Evolutionary conservation across 2,329 filamentous ascomycete species (phyloP).

Genomic region (Aspergillus candidus): DNA sequence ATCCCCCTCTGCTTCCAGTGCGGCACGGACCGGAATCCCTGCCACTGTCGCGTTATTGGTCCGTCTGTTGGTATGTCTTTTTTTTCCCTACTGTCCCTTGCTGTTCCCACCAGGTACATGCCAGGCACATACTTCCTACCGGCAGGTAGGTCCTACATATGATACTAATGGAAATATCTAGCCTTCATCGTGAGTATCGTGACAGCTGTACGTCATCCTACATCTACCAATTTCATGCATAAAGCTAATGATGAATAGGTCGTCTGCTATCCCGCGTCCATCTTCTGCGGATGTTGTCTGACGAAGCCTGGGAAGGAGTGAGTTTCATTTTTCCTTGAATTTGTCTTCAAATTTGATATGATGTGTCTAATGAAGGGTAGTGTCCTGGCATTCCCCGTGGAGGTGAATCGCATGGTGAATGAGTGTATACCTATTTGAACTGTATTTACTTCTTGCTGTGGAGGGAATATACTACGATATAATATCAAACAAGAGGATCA

Average conservation of each 20-base stretch:
- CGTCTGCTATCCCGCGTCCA: constrained; percentile 50
- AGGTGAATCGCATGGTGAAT: constrained; percentile 46
- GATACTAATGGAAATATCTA: too few relatives aligned
- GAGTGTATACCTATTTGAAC: constrained; percentile 40
- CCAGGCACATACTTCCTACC: too few relatives aligned
- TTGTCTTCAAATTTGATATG: too few relatives aligned
- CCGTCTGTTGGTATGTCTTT: constrained; percentile 46
- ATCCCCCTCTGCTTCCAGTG: constrained; percentile 52
- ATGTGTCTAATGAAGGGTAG: constrained; percentile 31
- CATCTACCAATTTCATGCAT: neutral
- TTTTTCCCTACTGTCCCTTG: neutral
- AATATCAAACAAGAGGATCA: constrained; percentile 1
- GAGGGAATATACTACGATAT: neutral
- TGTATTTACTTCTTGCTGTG: neutral
- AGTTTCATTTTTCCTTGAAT: constrained; percentile 15
- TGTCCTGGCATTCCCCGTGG: constrained; percentile 48
- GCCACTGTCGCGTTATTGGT: constrained; percentile 52
- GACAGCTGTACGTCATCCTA: constrained; percentile 45
- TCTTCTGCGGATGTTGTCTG: constrained; percentile 53
- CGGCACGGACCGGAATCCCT: constrained; percentile 52
- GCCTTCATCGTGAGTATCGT: constrained; percentile 44
- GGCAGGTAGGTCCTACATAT: too few relatives aligned
- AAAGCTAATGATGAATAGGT: constrained; percentile 29
- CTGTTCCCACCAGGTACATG: neutral
- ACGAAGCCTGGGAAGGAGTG: constrained; percentile 51